phyloP scores from a whole-genome alignment of 768 basidiomycete species.

The Ramaria rubella region DNA sequence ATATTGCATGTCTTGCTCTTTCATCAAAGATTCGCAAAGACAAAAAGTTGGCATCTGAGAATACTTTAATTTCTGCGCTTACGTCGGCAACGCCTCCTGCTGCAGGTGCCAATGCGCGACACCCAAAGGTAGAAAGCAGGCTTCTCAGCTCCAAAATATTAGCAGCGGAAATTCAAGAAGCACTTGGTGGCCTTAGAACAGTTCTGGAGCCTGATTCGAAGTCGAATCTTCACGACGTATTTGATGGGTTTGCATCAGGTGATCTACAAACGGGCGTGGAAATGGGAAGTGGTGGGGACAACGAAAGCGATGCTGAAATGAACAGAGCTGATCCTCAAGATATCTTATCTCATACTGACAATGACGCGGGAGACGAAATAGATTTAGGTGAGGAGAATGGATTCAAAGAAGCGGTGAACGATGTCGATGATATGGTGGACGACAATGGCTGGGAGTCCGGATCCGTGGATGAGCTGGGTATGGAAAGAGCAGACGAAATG shows the following conservation, averaged over 20 bases:
- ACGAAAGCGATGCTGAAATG: slow-evolving; percentile 11
- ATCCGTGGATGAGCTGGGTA: slow-evolving; percentile 25
- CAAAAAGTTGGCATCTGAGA: slow-evolving; percentile 44
- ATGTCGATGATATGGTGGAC: slow-evolving; percentile 14
- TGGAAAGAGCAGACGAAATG: slow-evolving; percentile 22
- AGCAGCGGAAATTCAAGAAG: slow-evolving; percentile 47
- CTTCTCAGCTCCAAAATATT: slow-evolving; percentile 74
- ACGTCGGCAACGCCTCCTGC: slow-evolving; percentile 14
- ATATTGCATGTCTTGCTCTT: slow-evolving; percentile 59
- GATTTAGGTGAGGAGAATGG: slow-evolving; percentile 12
- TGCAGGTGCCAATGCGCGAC: slow-evolving; percentile 1
- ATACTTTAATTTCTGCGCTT: slow-evolving; percentile 40
- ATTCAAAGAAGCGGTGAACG: slow-evolving; percentile 9
- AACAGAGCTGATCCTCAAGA: background rate
- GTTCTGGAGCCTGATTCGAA: slow-evolving; percentile 26
- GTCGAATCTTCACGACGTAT: slow-evolving; percentile 13
- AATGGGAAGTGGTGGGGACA: slow-evolving; percentile 15
- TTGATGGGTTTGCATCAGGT: background rate
- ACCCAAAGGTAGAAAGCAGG: slow-evolving; percentile 60
- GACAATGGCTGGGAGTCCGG: slow-evolving; percentile 30
- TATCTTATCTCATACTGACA: slow-evolving; percentile 11
- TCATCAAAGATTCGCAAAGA: slow-evolving; percentile 71
- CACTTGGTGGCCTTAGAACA: slow-evolving; percentile 44
- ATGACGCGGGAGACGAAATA: slow-evolving; percentile 16
- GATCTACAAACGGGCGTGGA: background rate